A percentile compares a stretch with the other conserved stretches of the same genome.
Conservation (phyloP, 805 yeast genomes). For the Starmerella potacharoeniae region DNA sequence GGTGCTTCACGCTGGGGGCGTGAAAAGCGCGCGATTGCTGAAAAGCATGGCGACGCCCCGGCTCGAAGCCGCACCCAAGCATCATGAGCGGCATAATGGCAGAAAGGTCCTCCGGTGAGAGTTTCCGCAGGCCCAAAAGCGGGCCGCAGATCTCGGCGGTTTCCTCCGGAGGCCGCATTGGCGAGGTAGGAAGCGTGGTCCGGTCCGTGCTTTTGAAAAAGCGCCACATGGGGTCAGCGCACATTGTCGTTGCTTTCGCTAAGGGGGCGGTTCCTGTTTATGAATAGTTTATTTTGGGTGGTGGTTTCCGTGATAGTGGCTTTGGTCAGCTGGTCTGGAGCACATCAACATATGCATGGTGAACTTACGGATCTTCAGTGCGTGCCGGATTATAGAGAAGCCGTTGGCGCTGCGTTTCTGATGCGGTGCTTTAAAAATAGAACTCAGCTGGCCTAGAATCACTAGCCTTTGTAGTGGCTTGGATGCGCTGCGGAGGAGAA, state of each 20-base stretch:
- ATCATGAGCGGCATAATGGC: neutral
- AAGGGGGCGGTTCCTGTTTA: no score
- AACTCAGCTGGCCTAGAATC: no score
- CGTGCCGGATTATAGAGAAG: no score
- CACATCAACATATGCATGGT: neutral
- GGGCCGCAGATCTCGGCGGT: neutral
- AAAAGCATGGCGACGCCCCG: neutral
- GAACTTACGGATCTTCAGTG: neutral
- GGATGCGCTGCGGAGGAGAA: no score
- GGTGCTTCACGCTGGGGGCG: neutral
- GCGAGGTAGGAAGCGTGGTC: neutral
- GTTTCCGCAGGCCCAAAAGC: neutral
- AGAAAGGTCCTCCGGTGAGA: neutral
- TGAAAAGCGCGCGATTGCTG: neutral
- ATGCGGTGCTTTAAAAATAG: no score
- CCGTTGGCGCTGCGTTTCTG: no score
- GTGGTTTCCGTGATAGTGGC: neutral
- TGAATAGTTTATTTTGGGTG: neutral
- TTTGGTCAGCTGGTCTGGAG: neutral
- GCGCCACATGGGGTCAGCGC: neutral
- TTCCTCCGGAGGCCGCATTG: neutral
- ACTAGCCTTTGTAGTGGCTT: no score
- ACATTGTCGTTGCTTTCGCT: neutral
- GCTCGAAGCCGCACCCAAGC: neutral
- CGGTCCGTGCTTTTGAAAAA: neutral